Evolutionary conservation across 345 rosid species (phyloP).

Genomic region (Cardamine chenopodiifolia): DNA sequence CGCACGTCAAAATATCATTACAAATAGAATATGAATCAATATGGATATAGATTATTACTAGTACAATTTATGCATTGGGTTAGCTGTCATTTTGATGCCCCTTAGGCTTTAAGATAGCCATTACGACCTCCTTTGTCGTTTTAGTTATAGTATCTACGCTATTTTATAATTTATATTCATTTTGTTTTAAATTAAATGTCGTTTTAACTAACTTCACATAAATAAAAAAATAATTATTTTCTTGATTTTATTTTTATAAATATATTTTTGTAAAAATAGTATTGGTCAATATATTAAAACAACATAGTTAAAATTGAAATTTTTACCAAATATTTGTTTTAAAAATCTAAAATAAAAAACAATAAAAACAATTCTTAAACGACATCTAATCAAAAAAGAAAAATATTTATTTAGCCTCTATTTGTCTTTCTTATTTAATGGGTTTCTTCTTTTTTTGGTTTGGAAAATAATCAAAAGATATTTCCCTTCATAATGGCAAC

Average conservation of each 20-base stretch:
- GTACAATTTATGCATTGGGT: not conserved
- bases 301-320: too few species aligned
- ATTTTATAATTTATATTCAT: too few species aligned
- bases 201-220: too few species aligned
- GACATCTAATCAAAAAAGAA: too few species aligned
- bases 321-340: too few species aligned
- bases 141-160: not conserved
- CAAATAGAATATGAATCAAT: not conserved
- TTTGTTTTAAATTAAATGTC: too few species aligned
- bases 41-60: not conserved
- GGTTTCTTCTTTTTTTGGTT: conserved; percentile 5
- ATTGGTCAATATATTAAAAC: too few species aligned
- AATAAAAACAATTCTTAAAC: too few species aligned
- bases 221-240: too few species aligned
- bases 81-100: conserved; percentile 33
- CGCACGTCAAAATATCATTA: conserved; percentile 30
- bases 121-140: conserved; percentile 17
- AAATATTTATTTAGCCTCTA: too few species aligned
- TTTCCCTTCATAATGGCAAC: not conserved
- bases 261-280: too few species aligned
- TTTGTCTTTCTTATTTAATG: not conserved
- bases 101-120: conserved; percentile 14
- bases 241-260: not conserved
- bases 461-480: not conserved
- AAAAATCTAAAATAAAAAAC: too few species aligned